Evolutionary conservation across 225 moss, liverwort and hornwort species (phyloP), one percentile per base, ranked within the genome.

Genomic region (Ulota crispa): DNA sequence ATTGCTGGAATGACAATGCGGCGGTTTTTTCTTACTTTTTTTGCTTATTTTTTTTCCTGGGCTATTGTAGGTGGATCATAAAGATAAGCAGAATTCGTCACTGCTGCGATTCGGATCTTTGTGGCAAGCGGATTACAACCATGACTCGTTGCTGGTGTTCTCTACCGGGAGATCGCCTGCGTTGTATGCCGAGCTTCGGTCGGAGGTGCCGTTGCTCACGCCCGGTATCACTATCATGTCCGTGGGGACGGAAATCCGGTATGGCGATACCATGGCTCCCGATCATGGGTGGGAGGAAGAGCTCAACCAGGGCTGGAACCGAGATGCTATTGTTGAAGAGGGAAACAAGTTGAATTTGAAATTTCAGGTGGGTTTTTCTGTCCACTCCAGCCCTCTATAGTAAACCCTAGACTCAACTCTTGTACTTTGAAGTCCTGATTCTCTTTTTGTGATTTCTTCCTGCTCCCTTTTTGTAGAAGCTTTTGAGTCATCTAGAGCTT

Each of bases 201-300:
- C 78, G 32, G 86, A 92, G 42, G 96, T 94, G 67, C 99, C 96
- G 23, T 73, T 99, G 54, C 85, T 96, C 63, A 99, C 96, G 23
- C 96, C 99, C 23, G 93, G 91, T 56, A 94, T 99, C 73, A 91
- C 93, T 39, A 96, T 99, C 76, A 99, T 96, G 88, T 99, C 96
- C 8, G 99, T 99, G 39, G 99, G 99, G 26, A 96, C 99, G 3
- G 96, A 99, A 74, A 99, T 99, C 56, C 79, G 91, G 73, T 99
- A 95, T 37, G 96, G 96, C 41, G 93, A 93, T 59, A 92, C 93
- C 68, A 89, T 99, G 91, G 86, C 90, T 63, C 92, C 92, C 31
- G 96, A 99, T 79, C 84, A 85, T 75, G 96, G 94, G 6, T 99
- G 99, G 99, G 86, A 90, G 15, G 82, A 92, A 72, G 99, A 94